Conservation (phyloP, 2,329 filamentous ascomycete species). For the Epichloe hybrida region DNA sequence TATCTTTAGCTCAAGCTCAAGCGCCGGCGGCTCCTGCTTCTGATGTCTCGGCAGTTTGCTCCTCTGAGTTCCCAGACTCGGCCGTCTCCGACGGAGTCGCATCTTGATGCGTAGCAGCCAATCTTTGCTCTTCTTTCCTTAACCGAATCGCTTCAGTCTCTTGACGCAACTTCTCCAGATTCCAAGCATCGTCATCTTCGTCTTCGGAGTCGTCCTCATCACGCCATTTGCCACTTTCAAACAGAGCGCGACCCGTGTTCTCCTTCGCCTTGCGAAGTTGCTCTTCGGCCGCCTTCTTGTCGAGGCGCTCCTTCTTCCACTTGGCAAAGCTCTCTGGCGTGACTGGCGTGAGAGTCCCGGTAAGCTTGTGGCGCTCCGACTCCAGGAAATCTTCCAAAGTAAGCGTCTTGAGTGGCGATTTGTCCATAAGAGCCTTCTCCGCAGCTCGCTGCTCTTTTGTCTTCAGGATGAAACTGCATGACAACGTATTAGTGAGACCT, state of each 20-base stretch:
- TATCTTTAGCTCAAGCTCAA: conserved; percentile 3
- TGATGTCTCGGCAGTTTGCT: conserved; percentile 2
- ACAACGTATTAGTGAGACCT: conserved; percentile 12
- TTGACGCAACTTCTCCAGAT: conserved; percentile 65
- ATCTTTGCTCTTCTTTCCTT: conserved; percentile 64
- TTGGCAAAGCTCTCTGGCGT: conserved; percentile 86
- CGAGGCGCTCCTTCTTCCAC: conserved; percentile 89
- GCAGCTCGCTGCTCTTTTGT: conserved; percentile 93
- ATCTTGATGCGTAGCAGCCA: conserved; percentile 19
- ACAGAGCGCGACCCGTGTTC: conserved; percentile 84
- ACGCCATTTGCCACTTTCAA: conserved; percentile 92
- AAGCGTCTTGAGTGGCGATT: conserved; percentile 84
- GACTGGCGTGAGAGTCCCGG: conserved; percentile 81
- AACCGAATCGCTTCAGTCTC: conserved; percentile 70
- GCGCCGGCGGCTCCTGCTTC: conserved; percentile 5
- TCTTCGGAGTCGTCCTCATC: conserved; percentile 49
- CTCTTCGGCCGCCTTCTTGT: conserved; percentile 93
- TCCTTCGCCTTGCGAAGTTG: conserved; percentile 86
- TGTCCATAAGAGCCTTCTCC: conserved; percentile 92
- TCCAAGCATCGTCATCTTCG: conserved; percentile 56
- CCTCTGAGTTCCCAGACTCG: conserved; percentile 1
- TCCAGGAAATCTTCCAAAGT: conserved; percentile 97
- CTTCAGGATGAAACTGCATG: conserved; percentile 75
- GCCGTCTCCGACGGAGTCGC: conserved; percentile 1
- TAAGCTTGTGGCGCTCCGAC: conserved; percentile 89